Percentiles rank a stretch among this genome's conserved stretches.
Evolutionary conservation across 2,329 filamentous ascomycete species (phyloP).

Genomic region (Zarea fungicola): DNA sequence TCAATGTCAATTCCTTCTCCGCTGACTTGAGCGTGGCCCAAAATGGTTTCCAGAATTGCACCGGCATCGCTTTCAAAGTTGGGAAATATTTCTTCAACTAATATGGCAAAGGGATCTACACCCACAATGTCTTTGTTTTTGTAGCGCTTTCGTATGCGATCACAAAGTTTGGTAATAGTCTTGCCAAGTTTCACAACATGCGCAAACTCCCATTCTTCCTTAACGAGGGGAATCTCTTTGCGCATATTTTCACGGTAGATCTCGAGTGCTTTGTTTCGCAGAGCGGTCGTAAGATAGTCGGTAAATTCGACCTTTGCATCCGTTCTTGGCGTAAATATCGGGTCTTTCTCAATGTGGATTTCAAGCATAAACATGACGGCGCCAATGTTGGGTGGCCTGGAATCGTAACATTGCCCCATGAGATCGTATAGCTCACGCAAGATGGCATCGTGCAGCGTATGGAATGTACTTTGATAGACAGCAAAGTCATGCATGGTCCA

Average conservation of each 20-base stretch:
- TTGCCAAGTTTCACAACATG: conserved; percentile 88
- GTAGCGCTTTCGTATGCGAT: conserved; percentile 90
- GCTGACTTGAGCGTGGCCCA: conserved; percentile 64
- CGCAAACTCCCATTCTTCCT: conserved; percentile 82
- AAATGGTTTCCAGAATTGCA: conserved; percentile 76
- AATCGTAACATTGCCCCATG: conserved; percentile 83
- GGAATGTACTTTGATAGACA: conserved; percentile 69
- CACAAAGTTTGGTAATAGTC: conserved; percentile 75
- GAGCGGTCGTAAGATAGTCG: conserved; percentile 63
- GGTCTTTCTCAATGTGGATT: conserved; percentile 74
- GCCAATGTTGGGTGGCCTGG: conserved; percentile 77
- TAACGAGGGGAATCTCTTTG: conserved; percentile 70
- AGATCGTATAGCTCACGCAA: conserved; percentile 82
- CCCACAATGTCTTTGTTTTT: conserved; percentile 85
- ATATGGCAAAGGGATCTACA: conserved; percentile 56
- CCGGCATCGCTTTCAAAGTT: conserved; percentile 85
- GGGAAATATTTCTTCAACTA: conserved; percentile 80
- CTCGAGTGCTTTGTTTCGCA: conserved; percentile 69
- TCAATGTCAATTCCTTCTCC: conserved; percentile 76
- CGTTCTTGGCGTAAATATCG: conserved; percentile 64
- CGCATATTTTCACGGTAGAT: conserved; percentile 76
- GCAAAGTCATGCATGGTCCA: conserved; percentile 68
- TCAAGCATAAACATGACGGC: conserved; percentile 76
- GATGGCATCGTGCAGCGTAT: conserved; percentile 71
- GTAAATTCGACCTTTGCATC: conserved; percentile 70